phyloP scores from a whole-genome alignment of 225 moss, liverwort and hornwort species.

The Straminergon stramineum region DNA sequence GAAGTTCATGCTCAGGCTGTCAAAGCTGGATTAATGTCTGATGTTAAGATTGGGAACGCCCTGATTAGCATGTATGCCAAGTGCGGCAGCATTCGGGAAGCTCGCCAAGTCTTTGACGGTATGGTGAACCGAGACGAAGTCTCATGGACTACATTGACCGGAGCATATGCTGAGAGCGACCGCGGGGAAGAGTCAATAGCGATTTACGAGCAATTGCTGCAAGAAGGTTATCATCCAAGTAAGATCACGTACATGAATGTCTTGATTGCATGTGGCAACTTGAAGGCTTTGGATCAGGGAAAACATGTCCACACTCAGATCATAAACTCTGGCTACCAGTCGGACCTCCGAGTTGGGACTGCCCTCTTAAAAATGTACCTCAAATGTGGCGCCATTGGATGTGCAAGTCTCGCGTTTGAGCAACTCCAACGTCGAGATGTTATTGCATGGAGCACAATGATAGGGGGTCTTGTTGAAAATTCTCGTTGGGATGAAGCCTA shows the following conservation, averaged over 20 bases:
- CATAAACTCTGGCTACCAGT: conserved; percentile 4
- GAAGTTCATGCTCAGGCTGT: conserved; percentile 10
- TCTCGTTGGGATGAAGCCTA: conserved; percentile 26
- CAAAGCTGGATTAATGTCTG: conserved; percentile 11
- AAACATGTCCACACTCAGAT: conserved; percentile 18
- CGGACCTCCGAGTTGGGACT: conserved; percentile 30
- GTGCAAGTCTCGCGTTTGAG: conserved; percentile 20
- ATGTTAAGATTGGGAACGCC: conserved; percentile 20
- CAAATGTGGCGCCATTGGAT: conserved; percentile 15
- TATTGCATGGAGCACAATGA: conserved; percentile 36
- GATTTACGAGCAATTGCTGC: conserved; percentile 13
- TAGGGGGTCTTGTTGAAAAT: conserved; percentile 17
- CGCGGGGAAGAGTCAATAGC: background rate
- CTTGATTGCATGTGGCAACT: conserved; percentile 25
- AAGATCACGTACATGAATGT: conserved; percentile 34
- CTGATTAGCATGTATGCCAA: conserved; percentile 35
- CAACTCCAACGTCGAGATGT: conserved; percentile 21
- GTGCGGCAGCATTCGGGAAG: conserved; percentile 26
- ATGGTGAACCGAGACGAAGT: conserved; percentile 22
- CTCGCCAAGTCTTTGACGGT: conserved; percentile 25
- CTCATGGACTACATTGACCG: conserved; percentile 28
- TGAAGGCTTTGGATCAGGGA: conserved; percentile 13
- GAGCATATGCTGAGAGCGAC: conserved; percentile 24
- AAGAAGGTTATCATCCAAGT: conserved; percentile 20
- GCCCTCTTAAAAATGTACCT: conserved; percentile 36